These are phyloP conservation scores for Diutina sp. DNA, from an alignment of 1,139 yeast genomes.

Conservation along the genomic window DNA sequence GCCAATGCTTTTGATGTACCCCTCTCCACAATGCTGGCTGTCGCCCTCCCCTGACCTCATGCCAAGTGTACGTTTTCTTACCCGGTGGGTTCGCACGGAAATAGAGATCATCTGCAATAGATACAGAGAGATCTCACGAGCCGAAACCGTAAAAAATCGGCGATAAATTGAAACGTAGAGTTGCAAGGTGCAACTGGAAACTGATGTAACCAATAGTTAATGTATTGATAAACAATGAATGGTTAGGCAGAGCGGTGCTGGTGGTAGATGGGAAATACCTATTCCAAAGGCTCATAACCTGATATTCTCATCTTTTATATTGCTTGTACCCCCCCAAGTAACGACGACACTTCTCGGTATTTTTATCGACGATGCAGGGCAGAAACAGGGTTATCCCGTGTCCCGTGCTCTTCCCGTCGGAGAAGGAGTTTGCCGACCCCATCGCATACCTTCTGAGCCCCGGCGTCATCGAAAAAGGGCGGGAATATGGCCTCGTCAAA, in stretches of 20 bases:
- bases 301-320: background rate
- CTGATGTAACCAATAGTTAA: too few species aligned
- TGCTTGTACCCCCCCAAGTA: background rate
- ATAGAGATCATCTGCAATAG: background rate
- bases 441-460: constrained; percentile 44
- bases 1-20: too few species aligned
- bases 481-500: constrained; percentile 50
- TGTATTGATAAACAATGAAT: too few species aligned
- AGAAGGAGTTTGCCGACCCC: constrained; percentile 46
- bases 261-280: too few species aligned
- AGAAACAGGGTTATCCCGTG: background rate
- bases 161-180: too few species aligned
- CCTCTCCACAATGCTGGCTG: too few species aligned
- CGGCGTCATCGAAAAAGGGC: constrained; percentile 39
- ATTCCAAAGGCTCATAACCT: background rate
- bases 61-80: background rate
- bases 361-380: background rate
- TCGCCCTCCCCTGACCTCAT: background rate
- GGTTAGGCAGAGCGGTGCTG: too few species aligned
- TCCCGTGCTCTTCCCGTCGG: constrained; percentile 45
- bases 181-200: too few species aligned
- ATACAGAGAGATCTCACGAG: background rate
- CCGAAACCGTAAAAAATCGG: background rate
- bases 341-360: background rate
- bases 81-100: background rate